Percentiles rank a stretch among this genome's conserved stretches.
Evolutionary conservation across 2,329 filamentous ascomycete species (phyloP).

Genomic region (Ascochyta rabiei): DNA sequence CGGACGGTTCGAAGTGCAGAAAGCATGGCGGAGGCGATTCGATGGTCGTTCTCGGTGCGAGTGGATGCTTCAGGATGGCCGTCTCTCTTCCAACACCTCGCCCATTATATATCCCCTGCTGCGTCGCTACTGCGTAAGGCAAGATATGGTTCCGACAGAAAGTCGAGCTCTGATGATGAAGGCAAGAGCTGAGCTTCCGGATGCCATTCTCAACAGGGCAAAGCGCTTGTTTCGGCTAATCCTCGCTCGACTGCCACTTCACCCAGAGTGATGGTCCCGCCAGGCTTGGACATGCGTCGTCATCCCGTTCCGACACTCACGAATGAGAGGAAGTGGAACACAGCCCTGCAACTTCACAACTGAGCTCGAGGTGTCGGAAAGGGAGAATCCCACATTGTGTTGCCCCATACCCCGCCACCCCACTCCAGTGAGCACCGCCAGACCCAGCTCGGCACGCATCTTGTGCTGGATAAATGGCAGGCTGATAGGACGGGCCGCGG

Average conservation of each 20-base stretch:
- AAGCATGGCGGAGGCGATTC: conserved; percentile 32
- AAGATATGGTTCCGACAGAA: conserved; percentile 26
- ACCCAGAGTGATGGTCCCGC: conserved; percentile 27
- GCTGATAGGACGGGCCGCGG: conserved; percentile 45
- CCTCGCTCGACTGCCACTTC: conserved; percentile 9
- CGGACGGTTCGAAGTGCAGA: conserved; percentile 36
- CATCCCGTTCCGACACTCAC: conserved; percentile 19
- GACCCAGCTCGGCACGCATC: conserved; percentile 11
- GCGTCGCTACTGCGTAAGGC: conserved; percentile 11
- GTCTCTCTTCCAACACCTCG: conserved; percentile 14
- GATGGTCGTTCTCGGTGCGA: conserved; percentile 2
- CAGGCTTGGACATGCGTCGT: conserved; percentile 18
- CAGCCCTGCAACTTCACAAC: neutral
- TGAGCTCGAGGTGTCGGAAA: conserved; percentile 9
- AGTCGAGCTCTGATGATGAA: conserved; percentile 17
- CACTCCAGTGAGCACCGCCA: conserved; percentile 13
- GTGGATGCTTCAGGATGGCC: conserved; percentile 16
- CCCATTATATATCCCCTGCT: conserved; percentile 28
- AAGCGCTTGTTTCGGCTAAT: conserved; percentile 17
- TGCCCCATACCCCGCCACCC: conserved; percentile 24
- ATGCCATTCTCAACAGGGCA: conserved; percentile 26
- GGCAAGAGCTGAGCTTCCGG: conserved; percentile 24
- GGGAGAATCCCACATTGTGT: conserved; percentile 19
- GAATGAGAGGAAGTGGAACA: conserved; percentile 22
- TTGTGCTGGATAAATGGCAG: conserved; percentile 34